Percentiles rank a stretch among this genome's conserved stretches.
Evolutionary conservation across 306 rosid genomes (phyloP).

Genomic region (Styphnolobium japonicum): DNA sequence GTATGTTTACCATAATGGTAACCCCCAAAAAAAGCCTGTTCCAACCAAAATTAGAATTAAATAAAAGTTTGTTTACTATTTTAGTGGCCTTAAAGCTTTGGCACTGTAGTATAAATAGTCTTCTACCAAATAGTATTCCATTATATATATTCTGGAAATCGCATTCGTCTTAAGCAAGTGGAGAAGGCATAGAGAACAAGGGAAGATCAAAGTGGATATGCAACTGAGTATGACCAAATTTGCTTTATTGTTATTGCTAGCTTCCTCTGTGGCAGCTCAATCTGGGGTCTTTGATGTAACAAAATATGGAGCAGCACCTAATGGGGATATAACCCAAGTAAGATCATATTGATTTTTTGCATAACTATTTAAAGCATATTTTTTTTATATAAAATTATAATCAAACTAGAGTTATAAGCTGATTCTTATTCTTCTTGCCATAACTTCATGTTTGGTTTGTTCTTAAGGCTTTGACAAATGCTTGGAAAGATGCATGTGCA

Average conservation of each 20-base stretch:
- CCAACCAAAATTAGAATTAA: no score
- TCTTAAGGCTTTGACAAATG: background rate
- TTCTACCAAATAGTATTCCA: background rate
- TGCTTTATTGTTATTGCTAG: background rate
- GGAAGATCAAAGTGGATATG: background rate
- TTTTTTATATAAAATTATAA: background rate
- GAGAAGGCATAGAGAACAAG: background rate
- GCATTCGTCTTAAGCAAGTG: no score
- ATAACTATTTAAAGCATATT: background rate
- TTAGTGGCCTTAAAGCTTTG: no score
- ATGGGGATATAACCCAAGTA: background rate
- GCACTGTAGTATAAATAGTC: no score
- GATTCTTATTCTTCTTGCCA: background rate
- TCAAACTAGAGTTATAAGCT: background rate
- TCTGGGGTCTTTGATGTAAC: background rate
- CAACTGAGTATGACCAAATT: background rate
- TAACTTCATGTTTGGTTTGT: background rate
- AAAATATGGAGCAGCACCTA: constrained; percentile 1
- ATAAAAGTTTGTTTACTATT: no score
- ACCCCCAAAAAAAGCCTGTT: no score
- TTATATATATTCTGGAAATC: background rate
- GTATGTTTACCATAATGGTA: no score
- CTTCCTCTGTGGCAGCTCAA: background rate
- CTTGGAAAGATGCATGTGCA: constrained; percentile 15
- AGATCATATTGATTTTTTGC: background rate